These are phyloP conservation scores for Daldinia loculata DNA, from an alignment of 495 filamentous ascomycete species.

Conservation along the genomic window DNA sequence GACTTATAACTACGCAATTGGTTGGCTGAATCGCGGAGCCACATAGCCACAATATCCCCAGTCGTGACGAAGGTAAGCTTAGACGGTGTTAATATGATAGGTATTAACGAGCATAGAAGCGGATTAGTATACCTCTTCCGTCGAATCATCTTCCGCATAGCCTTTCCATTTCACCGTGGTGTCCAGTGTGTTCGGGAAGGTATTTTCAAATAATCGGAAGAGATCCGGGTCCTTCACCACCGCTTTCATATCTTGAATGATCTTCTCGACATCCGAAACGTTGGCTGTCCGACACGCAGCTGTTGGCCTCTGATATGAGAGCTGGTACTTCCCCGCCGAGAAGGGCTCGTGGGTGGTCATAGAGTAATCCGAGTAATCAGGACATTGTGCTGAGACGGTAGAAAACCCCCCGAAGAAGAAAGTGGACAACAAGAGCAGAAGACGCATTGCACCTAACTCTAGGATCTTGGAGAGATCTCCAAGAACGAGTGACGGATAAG, in stretches of 20 bases:
- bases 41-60: constrained; percentile 78
- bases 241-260: constrained; percentile 57
- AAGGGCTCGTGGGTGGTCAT: constrained; percentile 54
- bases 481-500: constrained; percentile 10
- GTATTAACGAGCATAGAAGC: constrained; percentile 52
- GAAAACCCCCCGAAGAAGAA: constrained; percentile 25
- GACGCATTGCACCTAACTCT: constrained; percentile 34
- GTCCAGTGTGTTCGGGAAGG: constrained; percentile 73
- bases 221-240: constrained; percentile 71
- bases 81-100: constrained; percentile 48
- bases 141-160: constrained; percentile 53
- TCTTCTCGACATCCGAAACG: constrained; percentile 61
- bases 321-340: constrained; percentile 53
- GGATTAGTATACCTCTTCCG: constrained; percentile 47
- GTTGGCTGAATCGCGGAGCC: constrained; percentile 74
- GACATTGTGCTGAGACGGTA: constrained; percentile 53
- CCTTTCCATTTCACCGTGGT: constrained; percentile 74
- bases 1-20: constrained; percentile 71
- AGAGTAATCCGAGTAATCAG: constrained; percentile 63
- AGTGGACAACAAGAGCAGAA: constrained; percentile 26
- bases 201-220: constrained; percentile 69
- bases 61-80: constrained; percentile 59
- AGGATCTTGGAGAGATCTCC: constrained; percentile 11
- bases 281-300: constrained; percentile 69
- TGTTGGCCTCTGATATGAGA: constrained; percentile 66